Evolutionary conservation across 179 eudicot genomes (phyloP), one percentile per base, ranked within the genome.

Genomic region (Drosera spatulata): DNA sequence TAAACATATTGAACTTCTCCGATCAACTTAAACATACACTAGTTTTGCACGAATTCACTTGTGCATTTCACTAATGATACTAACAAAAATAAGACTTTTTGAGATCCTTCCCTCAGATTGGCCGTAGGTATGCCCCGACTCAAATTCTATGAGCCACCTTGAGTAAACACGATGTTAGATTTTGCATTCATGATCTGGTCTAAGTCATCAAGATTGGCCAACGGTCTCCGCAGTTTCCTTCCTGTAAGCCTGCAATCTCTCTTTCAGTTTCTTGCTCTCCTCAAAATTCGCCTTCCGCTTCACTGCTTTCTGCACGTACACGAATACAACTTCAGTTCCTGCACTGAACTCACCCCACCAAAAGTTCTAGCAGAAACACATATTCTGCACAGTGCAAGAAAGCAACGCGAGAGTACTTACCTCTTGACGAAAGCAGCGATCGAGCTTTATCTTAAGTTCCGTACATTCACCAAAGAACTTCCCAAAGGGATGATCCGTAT

Each of bases 401-500:
- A 22, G 33, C 33, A 22, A 22, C 33, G 1, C n/a, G n/a, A n/a
- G 33, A 5, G 39, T 43, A 50, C 72, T 69, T 64, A 85, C 97
- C 77, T 90, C 95, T 68, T 88, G 86, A 60, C 96, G 80, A 69
- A 87, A 91, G 71, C 96, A 91, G 13, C 78, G 77, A 52, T 91
- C 97, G 57, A 91, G 94, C 79, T 85, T 85, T 47, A 91, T 70
- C 78, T 91, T 91, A 11, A 91, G 86, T 62, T 82, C 84, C 11
- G 97, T 91, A 85, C 97, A 91, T 55, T 80, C 66, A 48, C 94
- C 94, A 50, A 88, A 82, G 67, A 87, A 91, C 71, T 85, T 91
- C 65, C 76, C 83, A 55, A 75, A 6, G 8, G 96, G 94, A 69
- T 91, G 96, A 46, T 87, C 96, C 9, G 66, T 13, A 64, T 91